These are phyloP conservation scores for Microcos paniculata DNA, from an alignment of 345 rosid species.

Conservation along the genomic window DNA sequence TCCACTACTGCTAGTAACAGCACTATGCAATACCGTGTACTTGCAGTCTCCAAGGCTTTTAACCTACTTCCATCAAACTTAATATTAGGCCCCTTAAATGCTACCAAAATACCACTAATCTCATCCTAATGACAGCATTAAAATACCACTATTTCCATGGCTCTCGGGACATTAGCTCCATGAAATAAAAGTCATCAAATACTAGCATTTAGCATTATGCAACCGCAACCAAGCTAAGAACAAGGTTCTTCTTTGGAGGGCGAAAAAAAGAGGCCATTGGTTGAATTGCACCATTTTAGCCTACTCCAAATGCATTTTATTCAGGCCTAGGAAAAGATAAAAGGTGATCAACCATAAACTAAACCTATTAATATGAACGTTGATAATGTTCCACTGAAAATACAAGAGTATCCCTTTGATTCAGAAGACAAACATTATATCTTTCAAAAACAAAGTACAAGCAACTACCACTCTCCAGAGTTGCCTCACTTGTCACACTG, in stretches of 20 bases:
- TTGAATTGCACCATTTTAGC: background rate
- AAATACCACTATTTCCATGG: background rate
- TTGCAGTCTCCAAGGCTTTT: background rate
- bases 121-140: background rate
- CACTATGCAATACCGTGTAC: background rate
- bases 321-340: background rate
- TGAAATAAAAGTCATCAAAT: background rate
- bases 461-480: conserved; percentile 3
- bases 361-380: background rate
- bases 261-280: too few relatives aligned
- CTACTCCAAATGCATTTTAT: background rate
- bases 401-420: background rate
- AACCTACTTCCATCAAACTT: background rate
- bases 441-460: background rate
- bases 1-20: background rate
- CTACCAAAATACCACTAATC: background rate
- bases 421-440: background rate
- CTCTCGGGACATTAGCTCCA: conserved; percentile 3
- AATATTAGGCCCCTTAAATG: background rate
- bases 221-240: background rate
- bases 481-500: background rate
- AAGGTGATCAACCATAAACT: background rate
- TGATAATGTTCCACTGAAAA: background rate
- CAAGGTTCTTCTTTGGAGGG: background rate
- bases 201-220: background rate